phyloP scores from a whole-genome alignment of 495 filamentous ascomycete genomes.

The Neurospora intermedia region DNA sequence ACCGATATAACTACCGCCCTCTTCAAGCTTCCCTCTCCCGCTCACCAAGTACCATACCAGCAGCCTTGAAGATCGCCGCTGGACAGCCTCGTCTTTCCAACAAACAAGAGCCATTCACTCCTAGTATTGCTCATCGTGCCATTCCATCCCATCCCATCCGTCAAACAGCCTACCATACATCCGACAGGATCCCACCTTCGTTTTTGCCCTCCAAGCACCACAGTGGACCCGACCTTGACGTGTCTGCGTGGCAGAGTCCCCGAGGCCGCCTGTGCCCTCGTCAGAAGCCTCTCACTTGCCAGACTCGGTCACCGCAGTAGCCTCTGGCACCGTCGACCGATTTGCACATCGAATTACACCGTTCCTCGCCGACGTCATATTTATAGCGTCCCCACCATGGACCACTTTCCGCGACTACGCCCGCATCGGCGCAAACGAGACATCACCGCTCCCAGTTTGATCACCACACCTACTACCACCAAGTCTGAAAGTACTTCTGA shows the following conservation, averaged over 20 bases:
- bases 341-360: not conserved
- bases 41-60: not conserved
- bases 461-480: constrained; percentile 12
- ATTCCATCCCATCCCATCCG: not conserved
- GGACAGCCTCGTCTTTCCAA: not conserved
- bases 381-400: constrained; percentile 6
- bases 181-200: not conserved
- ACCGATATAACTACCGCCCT: not conserved
- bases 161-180: not conserved
- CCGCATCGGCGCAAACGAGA: constrained; percentile 19
- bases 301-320: not conserved
- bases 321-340: not conserved
- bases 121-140: not conserved
- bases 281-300: not conserved
- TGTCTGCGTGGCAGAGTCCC: not conserved
- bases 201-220: not conserved
- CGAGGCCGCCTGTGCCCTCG: not conserved
- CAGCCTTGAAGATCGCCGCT: not conserved
- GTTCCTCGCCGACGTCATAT: not conserved
- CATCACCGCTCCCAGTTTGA: constrained; percentile 7
- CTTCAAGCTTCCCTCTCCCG: not conserved
- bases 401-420: constrained; percentile 17
- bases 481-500: not conserved
- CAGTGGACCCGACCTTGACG: not conserved
- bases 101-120: no score